Base-by-base conservation (phyloP, 495 filamentous ascomycete genomes). In the Xeromyces bisporus region DNA sequence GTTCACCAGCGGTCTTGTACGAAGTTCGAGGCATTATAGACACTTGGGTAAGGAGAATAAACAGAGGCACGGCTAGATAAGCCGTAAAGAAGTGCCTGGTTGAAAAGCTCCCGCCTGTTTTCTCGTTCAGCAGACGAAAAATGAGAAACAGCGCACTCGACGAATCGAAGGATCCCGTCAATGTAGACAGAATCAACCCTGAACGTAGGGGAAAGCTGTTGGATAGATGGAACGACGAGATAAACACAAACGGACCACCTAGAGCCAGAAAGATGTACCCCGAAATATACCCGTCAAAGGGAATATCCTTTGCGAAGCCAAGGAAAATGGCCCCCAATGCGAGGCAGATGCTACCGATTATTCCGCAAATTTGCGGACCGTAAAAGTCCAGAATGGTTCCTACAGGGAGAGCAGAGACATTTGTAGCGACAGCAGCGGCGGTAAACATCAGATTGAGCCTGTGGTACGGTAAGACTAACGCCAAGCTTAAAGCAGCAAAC, bases 381-480 rank as follows among this genome's bases (percentile, higher is more conserved):
- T 71, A 91, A 28, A 69, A 66, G 46, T 94, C 85, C 3, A 93
- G 62, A 25, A 93, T 48, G 54, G 51, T 51, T 3, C 76, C 77
- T 8, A 78, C 71, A n/a, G 73, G 66, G 0, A 82, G 58, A 13
- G 75, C 71, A 15, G 62, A 66, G 31, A 76, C 62, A 46, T 80
- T 82, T 10, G 75, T 75, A 13, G 65, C 67, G 16, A 78, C 73
- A 13, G 74, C 75, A 13, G 73, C 73, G 18, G 67, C 58, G 18
- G 84, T 93, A 60, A 93, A 92, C 85, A 93, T 92, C 35, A 92
- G 53, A 49, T 93, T 93, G 28, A 92, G 63, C 28, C 60, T 62
- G 27, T 1, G 20, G 7, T n/a, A 13, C 26, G 9, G 31, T n/a
- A n/a, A n/a, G n/a, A n/a, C n/a, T n/a, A n/a, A n/a, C n/a, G n/a